Base-by-base conservation (phyloP, 2,329 filamentous ascomycete species). In the Penicillium brasilianum region DNA sequence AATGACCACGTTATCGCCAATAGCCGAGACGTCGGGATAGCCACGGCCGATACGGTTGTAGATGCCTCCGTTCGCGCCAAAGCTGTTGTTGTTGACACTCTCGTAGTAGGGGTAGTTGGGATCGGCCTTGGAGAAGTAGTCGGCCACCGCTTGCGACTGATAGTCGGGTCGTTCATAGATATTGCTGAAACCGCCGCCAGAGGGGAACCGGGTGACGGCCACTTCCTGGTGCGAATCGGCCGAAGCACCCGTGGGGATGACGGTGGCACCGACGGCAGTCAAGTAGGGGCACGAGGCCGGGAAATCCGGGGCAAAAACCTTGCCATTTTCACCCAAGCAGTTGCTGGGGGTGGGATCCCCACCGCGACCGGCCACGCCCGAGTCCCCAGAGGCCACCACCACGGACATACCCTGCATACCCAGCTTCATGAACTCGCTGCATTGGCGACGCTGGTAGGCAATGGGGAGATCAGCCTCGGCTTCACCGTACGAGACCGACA, bases 321-420 rank as follows among this genome's bases (percentile, higher is more conserved):
- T 70, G 34, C 70, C 73, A 36, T 72, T 62, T 3, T 66, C 13
- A 1, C 76, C 76, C 8, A 79, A 65, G 51, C 77, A 80, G 58
- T 72, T 71, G 58, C 71, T 70, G 0, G 71, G 61, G 2, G 66
- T 72, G 4, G 70, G 67, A 39, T 75, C 71, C 10, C 72, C 71
- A 25, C 60, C 58, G 37, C 68, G 67, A 41, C 74, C 72, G 10
- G 68, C 74, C 4, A 81, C 81, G 44, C 81, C 81, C 28, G 72
- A 77, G 66, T 84, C 82, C 11, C 82, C 81, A 3, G 78, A 81
- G 8, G 81, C 78, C 20, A 82, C 76, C 43, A 83, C 65, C 37
- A 83, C 71, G 9, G 77, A 79, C 11, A 81, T 76, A 20, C 82
- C 82, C 62, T 81, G 79, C 41, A 82, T 72, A n/a, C 81, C 81